A percentile compares a stretch with the other conserved stretches of the same genome.
Conservation (phyloP, 2,329 filamentous ascomycete genomes). For the Aspergillus candidus region DNA sequence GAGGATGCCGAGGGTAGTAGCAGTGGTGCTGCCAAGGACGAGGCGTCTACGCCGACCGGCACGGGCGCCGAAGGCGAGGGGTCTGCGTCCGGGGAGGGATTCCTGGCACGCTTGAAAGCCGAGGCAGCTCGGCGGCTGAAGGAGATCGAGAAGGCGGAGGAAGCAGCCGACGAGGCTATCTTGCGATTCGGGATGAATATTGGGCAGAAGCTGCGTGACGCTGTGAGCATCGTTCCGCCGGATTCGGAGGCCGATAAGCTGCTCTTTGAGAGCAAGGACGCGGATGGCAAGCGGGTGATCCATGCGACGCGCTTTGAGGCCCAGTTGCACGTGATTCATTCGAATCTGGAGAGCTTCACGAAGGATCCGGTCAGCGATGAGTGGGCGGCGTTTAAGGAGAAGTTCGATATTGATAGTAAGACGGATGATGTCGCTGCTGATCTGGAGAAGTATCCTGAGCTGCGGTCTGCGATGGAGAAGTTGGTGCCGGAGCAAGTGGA, state of each 20-base stretch:
- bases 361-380: slow-evolving; percentile 72
- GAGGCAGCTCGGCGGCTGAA: slow-evolving; percentile 80
- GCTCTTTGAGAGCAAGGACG: slow-evolving; percentile 90
- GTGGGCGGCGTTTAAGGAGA: slow-evolving; percentile 65
- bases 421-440: slow-evolving; percentile 77
- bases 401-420: slow-evolving; percentile 75
- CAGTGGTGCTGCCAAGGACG: slow-evolving; percentile 14
- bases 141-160: slow-evolving; percentile 85
- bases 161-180: slow-evolving; percentile 91
- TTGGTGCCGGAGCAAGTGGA: slow-evolving; percentile 89
- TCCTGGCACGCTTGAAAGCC: slow-evolving; percentile 67
- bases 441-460: slow-evolving; percentile 77
- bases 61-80: slow-evolving; percentile 16
- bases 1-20: slow-evolving; percentile 13
- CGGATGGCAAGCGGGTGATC: slow-evolving; percentile 82
- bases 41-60: slow-evolving; percentile 24
- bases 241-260: slow-evolving; percentile 54
- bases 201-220: slow-evolving; percentile 81
- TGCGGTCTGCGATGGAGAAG: slow-evolving; percentile 87
- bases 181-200: slow-evolving; percentile 87
- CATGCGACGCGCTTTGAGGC: slow-evolving; percentile 93
- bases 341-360: slow-evolving; percentile 70
- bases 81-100: slow-evolving; percentile 45
- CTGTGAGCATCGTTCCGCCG: slow-evolving; percentile 79
- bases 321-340: slow-evolving; percentile 92